Evolutionary conservation across 2,329 filamentous ascomycete genomes (phyloP).

Genomic region (Chrysoporthe deuterocubensis): DNA sequence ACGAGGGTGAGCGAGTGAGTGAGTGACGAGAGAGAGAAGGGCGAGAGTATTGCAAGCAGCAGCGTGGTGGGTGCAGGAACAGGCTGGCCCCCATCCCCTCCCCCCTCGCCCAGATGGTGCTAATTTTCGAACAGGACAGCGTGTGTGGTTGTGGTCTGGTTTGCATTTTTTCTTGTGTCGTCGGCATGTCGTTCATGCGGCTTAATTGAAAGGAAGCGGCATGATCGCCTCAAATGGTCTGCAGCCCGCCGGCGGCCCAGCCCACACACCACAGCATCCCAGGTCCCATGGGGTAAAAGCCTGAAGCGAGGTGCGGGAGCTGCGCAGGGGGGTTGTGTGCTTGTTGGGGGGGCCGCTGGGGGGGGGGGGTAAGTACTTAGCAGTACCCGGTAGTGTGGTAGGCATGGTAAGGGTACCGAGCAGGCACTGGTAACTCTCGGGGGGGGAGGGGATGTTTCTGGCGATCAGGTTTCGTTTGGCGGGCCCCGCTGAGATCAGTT

Average conservation of each 20-base stretch:
- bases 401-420: background rate
- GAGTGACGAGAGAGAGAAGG: background rate
- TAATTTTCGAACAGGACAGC: background rate
- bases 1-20: background rate
- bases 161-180: background rate
- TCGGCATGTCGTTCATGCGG: slow-evolving; percentile 6
- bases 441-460: background rate
- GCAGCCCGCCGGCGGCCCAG: background rate
- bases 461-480: background rate
- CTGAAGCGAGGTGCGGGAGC: slow-evolving; percentile 3
- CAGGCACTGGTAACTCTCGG: background rate
- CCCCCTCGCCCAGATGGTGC: background rate
- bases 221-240: background rate
- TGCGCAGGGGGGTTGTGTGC: background rate
- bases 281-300: slow-evolving; percentile 1
- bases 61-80: background rate
- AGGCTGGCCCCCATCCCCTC: background rate
- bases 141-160: background rate
- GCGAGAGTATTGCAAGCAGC: background rate
- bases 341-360: background rate
- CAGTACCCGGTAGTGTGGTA: too few species aligned
- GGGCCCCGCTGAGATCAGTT: background rate
- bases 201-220: slow-evolving; percentile 4
- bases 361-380: background rate
- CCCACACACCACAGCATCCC: background rate